phyloP scores from a whole-genome alignment of 805 yeast genomes.

The Nakazawaea pomicola region DNA sequence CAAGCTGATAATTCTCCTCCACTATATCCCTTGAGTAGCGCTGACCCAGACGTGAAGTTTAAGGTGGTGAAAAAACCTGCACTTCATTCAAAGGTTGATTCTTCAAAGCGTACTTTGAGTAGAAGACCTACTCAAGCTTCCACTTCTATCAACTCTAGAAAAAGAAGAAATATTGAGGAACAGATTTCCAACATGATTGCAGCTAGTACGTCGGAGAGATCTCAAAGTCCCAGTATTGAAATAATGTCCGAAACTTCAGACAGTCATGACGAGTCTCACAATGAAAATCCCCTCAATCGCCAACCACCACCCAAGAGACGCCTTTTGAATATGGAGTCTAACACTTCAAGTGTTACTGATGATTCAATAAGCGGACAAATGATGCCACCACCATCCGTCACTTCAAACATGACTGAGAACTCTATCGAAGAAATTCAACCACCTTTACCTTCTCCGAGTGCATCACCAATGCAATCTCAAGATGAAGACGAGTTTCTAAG shows the following conservation, averaged over 20 bases:
- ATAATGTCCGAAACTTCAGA: neutral
- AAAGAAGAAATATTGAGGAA: slow-evolving; percentile 8
- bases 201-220: too few relatives aligned
- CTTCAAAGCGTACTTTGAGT: too few relatives aligned
- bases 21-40: neutral
- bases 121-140: too few relatives aligned
- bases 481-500: slow-evolving; percentile 18
- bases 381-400: slow-evolving; percentile 25
- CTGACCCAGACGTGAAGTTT: slow-evolving; percentile 9
- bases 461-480: slow-evolving; percentile 43
- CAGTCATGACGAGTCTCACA: neutral
- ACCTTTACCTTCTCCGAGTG: slow-evolving; percentile 69
- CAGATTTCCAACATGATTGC: slow-evolving; percentile 1
- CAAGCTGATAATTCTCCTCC: neutral
- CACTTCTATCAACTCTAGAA: slow-evolving; percentile 4
- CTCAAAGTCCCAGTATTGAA: neutral
- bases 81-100: too few relatives aligned
- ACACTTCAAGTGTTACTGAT: neutral
- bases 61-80: neutral
- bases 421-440: slow-evolving; percentile 32
- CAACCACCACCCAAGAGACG: slow-evolving; percentile 7
- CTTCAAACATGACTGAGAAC: neutral
- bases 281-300: neutral
- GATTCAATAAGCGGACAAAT: neutral
- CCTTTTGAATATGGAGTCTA: neutral